phyloP scores from a whole-genome alignment of 1,284 basidiomycete genomes.

The Austroboletus novae-zelandiae region DNA sequence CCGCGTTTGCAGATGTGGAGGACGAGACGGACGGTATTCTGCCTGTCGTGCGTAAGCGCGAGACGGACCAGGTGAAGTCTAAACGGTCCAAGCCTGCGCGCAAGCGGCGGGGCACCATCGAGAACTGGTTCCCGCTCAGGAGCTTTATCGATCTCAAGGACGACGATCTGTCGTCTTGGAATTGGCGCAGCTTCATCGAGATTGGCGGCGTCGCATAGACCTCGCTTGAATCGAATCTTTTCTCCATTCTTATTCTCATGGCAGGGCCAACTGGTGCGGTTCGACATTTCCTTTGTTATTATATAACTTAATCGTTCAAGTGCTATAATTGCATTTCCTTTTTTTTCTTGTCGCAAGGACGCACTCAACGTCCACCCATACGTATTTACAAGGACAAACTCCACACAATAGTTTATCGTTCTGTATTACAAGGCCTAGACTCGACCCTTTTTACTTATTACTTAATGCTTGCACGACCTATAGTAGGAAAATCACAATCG shows the following conservation, averaged over 20 bases:
- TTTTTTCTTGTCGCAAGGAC: background rate
- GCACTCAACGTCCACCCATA: background rate
- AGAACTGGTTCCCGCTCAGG: slow-evolving; percentile 46
- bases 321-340: slow-evolving; percentile 13
- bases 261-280: slow-evolving; percentile 8
- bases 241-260: background rate
- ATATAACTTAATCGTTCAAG: slow-evolving; percentile 8
- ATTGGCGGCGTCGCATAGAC: slow-evolving; percentile 39
- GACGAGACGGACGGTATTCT: slow-evolving; percentile 29
- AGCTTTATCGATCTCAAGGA: slow-evolving; percentile 65
- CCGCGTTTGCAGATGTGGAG: slow-evolving; percentile 29
- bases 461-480: background rate
- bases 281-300: slow-evolving; percentile 9
- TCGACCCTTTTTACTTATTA: background rate
- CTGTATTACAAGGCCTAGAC: slow-evolving; percentile 11
- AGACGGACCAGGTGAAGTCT: background rate
- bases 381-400: slow-evolving; percentile 24
- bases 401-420: slow-evolving; percentile 16
- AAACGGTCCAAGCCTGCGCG: slow-evolving; percentile 14
- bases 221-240: background rate
- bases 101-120: slow-evolving; percentile 39
- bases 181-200: slow-evolving; percentile 64
- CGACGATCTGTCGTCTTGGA: slow-evolving; percentile 44
- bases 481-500: too few species aligned
- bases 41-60: slow-evolving; percentile 7